Percentiles rank a stretch among this genome's conserved stretches.
phyloP scores from a whole-genome alignment of 2,329 filamentous ascomycete species.

The Trichoderma sp. region DNA sequence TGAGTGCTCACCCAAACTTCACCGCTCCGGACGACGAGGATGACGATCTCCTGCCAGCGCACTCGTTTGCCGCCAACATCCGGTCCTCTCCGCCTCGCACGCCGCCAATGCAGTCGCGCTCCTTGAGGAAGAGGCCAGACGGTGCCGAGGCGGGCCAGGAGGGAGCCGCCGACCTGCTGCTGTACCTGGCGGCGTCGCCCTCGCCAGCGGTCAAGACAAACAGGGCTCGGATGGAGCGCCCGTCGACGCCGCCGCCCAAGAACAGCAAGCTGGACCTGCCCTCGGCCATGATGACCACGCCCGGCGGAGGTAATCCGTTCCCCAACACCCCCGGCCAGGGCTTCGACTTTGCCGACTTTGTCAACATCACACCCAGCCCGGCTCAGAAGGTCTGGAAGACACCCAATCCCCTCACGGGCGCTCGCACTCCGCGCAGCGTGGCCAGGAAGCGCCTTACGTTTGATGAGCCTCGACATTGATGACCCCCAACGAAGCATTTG shows the following conservation, averaged over 20 bases:
- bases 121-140: slow-evolving; percentile 53
- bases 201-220: slow-evolving; percentile 70
- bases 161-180: slow-evolving; percentile 75
- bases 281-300: slow-evolving; percentile 88
- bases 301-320: slow-evolving; percentile 68
- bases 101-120: slow-evolving; percentile 66
- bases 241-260: slow-evolving; percentile 75
- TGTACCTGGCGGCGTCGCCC: slow-evolving; percentile 89
- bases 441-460: slow-evolving; percentile 80
- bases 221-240: slow-evolving; percentile 61
- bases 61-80: slow-evolving; percentile 68
- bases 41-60: slow-evolving; percentile 75
- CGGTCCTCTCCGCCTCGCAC: slow-evolving; percentile 84
- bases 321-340: slow-evolving; percentile 77
- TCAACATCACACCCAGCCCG: slow-evolving; percentile 95
- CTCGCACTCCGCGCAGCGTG: slow-evolving; percentile 63
- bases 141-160: slow-evolving; percentile 66
- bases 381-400: slow-evolving; percentile 90
- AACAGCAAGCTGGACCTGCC: slow-evolving; percentile 68
- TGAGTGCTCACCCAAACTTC: slow-evolving; percentile 60
- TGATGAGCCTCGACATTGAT: slow-evolving; percentile 59
- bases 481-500: slow-evolving; percentile 13
- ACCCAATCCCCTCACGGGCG: slow-evolving; percentile 58
- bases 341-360: slow-evolving; percentile 95
- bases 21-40: slow-evolving; percentile 74